A percentile compares a stretch with the other conserved stretches of the same genome.
Conservation (phyloP, 1,139 yeast species). For the Kodamaea ohmeri region DNA sequence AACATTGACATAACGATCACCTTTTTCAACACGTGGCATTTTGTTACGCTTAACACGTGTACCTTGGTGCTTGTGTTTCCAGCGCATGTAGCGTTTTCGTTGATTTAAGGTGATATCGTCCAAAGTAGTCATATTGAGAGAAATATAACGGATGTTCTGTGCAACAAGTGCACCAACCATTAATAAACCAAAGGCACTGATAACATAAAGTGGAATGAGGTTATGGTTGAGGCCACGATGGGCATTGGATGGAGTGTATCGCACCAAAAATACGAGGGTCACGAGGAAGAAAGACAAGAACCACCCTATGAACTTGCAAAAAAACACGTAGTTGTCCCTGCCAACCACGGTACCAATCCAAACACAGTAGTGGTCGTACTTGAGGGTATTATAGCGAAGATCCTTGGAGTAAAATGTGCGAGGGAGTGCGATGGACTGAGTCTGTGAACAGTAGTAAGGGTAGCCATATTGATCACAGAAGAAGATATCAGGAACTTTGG, state of each 20-base stretch:
- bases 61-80: constrained; percentile 18
- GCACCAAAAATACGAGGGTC: constrained; percentile 25
- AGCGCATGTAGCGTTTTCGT: constrained; percentile 22
- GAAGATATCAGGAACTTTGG: constrained; percentile 46
- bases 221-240: constrained; percentile 41
- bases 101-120: constrained; percentile 24
- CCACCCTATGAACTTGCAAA: constrained; percentile 47
- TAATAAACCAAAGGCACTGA: constrained; percentile 40
- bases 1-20: constrained; percentile 34
- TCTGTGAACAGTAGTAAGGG: constrained; percentile 58
- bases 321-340: constrained; percentile 48
- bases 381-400: constrained; percentile 45
- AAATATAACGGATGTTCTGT: constrained; percentile 38
- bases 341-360: constrained; percentile 65
- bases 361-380: constrained; percentile 65
- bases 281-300: constrained; percentile 31
- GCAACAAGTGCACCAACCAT: constrained; percentile 38
- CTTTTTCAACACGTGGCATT: constrained; percentile 30
- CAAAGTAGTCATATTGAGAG: constrained; percentile 45
- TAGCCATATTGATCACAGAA: constrained; percentile 58
- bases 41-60: constrained; percentile 10
- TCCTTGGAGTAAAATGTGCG: constrained; percentile 57
- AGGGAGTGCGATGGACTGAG: constrained; percentile 51
- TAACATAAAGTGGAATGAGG: constrained; percentile 40
- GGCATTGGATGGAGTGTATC: constrained; percentile 26